Evolutionary conservation across 1,139 yeast species (phyloP).

Genomic region (Yamadazyma taylorii): DNA sequence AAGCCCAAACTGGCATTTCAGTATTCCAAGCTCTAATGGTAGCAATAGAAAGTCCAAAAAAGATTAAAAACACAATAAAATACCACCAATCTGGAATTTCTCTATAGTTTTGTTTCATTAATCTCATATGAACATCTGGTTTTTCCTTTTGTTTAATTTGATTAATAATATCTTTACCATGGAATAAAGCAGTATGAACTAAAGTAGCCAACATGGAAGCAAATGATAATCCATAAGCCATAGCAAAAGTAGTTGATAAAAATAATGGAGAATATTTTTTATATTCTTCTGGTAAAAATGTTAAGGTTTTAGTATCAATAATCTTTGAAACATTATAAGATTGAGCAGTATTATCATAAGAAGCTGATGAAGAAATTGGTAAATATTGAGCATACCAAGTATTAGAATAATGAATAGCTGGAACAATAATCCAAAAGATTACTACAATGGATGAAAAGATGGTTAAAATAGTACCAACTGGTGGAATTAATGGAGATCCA

Average conservation of each 20-base stretch:
- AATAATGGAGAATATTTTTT: conserved; percentile 50
- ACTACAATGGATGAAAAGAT: conserved; percentile 45
- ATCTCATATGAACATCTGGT: conserved; percentile 58
- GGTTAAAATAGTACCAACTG: conserved; percentile 57
- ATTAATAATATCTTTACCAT: conserved; percentile 50
- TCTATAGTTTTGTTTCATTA: conserved; percentile 53
- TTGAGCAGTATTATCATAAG: conserved; percentile 38
- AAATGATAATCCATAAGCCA: conserved; percentile 62
- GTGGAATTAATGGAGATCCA: conserved; percentile 69
- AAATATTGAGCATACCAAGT: conserved; percentile 45
- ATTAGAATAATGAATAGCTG: conserved; percentile 43
- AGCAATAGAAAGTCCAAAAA: conserved; percentile 41
- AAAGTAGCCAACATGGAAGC: conserved; percentile 48
- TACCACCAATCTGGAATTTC: conserved; percentile 75
- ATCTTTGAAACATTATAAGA: conserved; percentile 42
- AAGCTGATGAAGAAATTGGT: conserved; percentile 42
- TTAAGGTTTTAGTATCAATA: conserved; percentile 32
- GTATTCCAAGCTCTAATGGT: conserved; percentile 44
- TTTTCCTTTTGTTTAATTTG: conserved; percentile 34
- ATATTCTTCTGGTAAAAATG: conserved; percentile 50
- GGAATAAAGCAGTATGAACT: conserved; percentile 52
- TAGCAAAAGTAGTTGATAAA: conserved; percentile 61
- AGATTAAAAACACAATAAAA: conserved; percentile 40
- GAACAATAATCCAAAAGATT: conserved; percentile 43
- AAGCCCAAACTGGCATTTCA: conserved; percentile 41